Base-by-base conservation (phyloP, 2,329 filamentous ascomycete species). In the Botrytis paeoniae region DNA sequence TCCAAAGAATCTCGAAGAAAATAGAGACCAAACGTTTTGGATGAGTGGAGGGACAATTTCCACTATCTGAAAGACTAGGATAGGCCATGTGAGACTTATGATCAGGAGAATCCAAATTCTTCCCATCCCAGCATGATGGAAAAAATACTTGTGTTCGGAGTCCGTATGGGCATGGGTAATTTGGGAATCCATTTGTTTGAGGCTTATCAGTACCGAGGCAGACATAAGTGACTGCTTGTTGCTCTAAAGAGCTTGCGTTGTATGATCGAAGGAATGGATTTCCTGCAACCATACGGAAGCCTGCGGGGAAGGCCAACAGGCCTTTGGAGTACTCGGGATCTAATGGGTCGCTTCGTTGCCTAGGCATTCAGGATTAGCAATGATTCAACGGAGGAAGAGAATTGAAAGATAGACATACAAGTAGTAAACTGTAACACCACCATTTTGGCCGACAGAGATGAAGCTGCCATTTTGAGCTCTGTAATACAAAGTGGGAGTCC, bases 251-350 rank as follows among this genome's bases (percentile, higher is more conserved):
- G 60, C 81, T 71, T 12, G 71, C 77, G 60, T 83, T 84, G 78
- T 83, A 86, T 72, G 85, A 85, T 74, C 89, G 86, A 75, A 84
- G 83, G 73, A 79, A 82, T 1, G 87, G 83, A 76, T 89, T 84
- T 48, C 91, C 91, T 8, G 89, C 88, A 45, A 92, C 70, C 89
- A 93, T 92, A 70, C 89, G 88, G 77, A 92, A 89, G 70, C 85
- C 88, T 29, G 84, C 80, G 0, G 89, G 90, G 77, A 91, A 92
- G 4, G 89, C 86, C 43, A 85, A 81, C 9, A 90, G 83, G 68
- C 72, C 72, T 22, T 86, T 84, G 29, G 83, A 80, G 75, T 83
- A 81, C 59, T 81, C 78, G 9, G 81, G 80, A 62, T 83, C 82
- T 3, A 77, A 79, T 64, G 78, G 75, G 75, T 84, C 82, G 59